Evolutionary conservation across 805 yeast genomes (phyloP).

Genomic region (Clavispora carvajalis): DNA sequence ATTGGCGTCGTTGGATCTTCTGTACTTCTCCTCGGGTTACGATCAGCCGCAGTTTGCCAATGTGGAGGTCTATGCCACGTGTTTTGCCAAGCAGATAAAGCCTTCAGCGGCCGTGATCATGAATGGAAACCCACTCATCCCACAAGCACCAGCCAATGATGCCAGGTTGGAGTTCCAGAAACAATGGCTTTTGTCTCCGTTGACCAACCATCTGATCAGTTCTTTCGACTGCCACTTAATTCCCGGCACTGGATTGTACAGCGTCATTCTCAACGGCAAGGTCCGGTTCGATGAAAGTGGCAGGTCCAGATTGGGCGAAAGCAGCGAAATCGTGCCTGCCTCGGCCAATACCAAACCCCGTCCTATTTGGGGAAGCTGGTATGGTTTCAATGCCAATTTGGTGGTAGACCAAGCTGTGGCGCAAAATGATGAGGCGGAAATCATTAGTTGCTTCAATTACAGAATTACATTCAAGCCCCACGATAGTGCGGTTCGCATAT

Average conservation of each 20-base stretch:
- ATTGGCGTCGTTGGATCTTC: conserved; percentile 31
- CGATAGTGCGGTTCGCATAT: conserved; percentile 33
- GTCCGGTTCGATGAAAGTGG: conserved; percentile 78
- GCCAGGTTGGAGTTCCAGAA: conserved; percentile 50
- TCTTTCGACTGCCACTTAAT: conserved; percentile 62
- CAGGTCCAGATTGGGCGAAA: conserved; percentile 57
- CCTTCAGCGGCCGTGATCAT: conserved; percentile 49
- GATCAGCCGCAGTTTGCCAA: conserved; percentile 18
- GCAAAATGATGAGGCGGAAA: conserved; percentile 35
- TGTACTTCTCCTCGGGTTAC: conserved; percentile 19
- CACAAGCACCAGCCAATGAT: conserved; percentile 16
- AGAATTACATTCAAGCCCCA: conserved; percentile 61
- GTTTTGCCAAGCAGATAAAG: conserved; percentile 48
- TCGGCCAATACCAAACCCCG: conserved; percentile 21
- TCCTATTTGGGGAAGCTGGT: conserved; percentile 64
- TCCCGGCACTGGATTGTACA: conserved; percentile 55
- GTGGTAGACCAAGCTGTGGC: conserved; percentile 51
- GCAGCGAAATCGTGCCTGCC: conserved; percentile 44
- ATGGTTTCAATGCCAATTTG: conserved; percentile 57
- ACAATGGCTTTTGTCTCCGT: conserved; percentile 52
- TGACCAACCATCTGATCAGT: conserved; percentile 58
- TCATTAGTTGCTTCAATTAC: conserved; percentile 59
- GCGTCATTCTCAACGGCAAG: conserved; percentile 52
- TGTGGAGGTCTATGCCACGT: conserved; percentile 39
- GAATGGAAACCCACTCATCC: conserved; percentile 51